Evolutionary conservation across 768 basidiomycete species (phyloP).

Genomic region (Serendipita sp.): DNA sequence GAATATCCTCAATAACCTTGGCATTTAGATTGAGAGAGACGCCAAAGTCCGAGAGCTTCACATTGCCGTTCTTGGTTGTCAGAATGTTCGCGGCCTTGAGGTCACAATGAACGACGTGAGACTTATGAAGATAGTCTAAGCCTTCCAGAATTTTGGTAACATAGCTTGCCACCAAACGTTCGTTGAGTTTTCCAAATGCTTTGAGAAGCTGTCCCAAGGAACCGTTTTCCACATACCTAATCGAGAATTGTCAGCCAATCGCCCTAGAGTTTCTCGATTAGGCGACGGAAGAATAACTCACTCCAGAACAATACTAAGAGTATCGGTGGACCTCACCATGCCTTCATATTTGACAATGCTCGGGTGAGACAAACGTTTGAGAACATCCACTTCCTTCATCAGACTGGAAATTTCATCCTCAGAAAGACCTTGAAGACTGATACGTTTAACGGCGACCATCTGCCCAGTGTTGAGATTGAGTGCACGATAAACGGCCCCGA

Average conservation of each 20-base stretch:
- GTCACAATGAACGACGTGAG: constrained; percentile 81
- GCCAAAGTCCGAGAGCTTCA: constrained; percentile 94
- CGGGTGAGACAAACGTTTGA: constrained; percentile 81
- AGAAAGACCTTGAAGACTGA: constrained; percentile 74
- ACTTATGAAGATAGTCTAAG: constrained; percentile 76
- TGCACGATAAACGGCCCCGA: constrained; percentile 89
- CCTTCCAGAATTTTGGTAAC: constrained; percentile 96
- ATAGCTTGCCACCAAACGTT: constrained; percentile 78
- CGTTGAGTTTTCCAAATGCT: constrained; percentile 86
- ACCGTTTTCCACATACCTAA: constrained; percentile 88
- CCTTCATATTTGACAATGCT: constrained; percentile 97
- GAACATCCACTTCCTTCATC: constrained; percentile 86
- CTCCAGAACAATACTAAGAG: constrained; percentile 88
- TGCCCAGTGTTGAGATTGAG: constrained; percentile 87
- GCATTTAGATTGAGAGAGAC: constrained; percentile 72
- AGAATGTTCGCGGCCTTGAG: constrained; percentile 97
- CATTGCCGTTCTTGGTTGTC: constrained; percentile 94
- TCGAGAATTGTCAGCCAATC: not conserved
- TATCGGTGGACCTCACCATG: constrained; percentile 77
- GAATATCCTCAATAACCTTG: constrained; percentile 74
- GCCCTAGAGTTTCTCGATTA: not conserved
- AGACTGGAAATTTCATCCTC: constrained; percentile 81
- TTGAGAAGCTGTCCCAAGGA: constrained; percentile 85
- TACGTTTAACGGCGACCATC: constrained; percentile 98
- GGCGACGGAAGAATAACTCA: constrained; percentile 27